Evolutionary conservation across 106 monocot genomes (phyloP).

Genomic region (Acorus gramineus): DNA sequence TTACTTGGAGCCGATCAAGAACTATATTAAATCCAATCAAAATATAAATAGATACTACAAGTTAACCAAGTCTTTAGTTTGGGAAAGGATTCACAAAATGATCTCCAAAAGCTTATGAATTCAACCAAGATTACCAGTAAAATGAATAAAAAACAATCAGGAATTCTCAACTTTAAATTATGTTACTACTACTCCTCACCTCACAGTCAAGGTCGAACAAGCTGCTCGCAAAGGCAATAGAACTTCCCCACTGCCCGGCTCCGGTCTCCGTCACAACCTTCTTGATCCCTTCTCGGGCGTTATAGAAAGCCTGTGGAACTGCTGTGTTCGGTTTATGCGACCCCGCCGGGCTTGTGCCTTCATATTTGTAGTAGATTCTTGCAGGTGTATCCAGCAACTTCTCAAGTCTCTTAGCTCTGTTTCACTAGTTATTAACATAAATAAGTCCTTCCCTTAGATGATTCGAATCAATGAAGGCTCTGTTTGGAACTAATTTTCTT

Average conservation of each 20-base stretch:
- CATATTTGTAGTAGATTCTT: conserved; percentile 90
- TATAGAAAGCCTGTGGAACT: conserved; percentile 79
- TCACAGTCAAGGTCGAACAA: conserved; percentile 71
- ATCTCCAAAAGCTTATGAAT: too few species aligned
- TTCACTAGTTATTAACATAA: background rate
- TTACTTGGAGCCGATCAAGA: too few species aligned
- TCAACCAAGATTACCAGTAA: background rate
- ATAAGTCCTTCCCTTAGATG: background rate
- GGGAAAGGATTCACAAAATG: too few species aligned
- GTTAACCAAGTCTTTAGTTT: too few species aligned
- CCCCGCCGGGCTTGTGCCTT: conserved; percentile 83
- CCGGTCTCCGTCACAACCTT: conserved; percentile 88
- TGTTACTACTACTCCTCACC: conserved; percentile 16
- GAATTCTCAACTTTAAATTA: background rate
- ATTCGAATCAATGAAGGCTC: too few species aligned
- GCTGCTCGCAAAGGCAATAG: conserved; percentile 68
- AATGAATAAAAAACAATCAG: background rate
- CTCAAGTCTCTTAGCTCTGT: conserved; percentile 72
- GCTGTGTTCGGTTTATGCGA: conserved; percentile 86
- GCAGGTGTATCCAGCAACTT: conserved; percentile 67
- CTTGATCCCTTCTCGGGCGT: conserved; percentile 52
- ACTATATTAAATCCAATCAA: too few species aligned
- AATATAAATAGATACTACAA: too few species aligned
- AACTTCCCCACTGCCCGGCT: conserved; percentile 86
- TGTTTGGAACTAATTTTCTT: too few species aligned